Percentiles rank a stretch among this genome's conserved stretches.
These are phyloP conservation scores for Acacia melanoxylon DNA, from an alignment of 306 rosid genomes.

Conservation along the genomic window DNA sequence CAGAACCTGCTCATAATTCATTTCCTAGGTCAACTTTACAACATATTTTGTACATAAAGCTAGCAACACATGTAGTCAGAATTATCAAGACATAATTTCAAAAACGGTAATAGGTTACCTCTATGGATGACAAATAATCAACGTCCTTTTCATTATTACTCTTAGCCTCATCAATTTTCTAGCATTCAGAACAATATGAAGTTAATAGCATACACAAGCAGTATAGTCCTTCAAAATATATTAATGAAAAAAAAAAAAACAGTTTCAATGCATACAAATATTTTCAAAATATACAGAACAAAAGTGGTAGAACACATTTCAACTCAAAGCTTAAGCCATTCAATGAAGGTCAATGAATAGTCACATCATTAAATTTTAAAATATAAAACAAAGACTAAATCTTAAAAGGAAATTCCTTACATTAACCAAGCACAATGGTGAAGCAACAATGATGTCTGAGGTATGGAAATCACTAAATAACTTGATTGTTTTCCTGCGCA, in stretches of 20 bases:
- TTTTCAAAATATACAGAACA: background rate
- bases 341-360: background rate
- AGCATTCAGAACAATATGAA: conserved; percentile 30
- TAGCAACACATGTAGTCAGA: conserved; percentile 16
- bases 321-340: background rate
- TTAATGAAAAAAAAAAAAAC: background rate
- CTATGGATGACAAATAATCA: conserved; percentile 93
- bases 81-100: conserved; percentile 22
- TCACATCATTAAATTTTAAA: background rate
- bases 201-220: conserved; percentile 29
- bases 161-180: conserved; percentile 80
- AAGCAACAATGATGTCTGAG: conserved; percentile 86
- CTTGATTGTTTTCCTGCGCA: conserved; percentile 73
- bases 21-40: conserved; percentile 25
- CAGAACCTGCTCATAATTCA: conserved; percentile 64
- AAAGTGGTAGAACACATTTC: background rate
- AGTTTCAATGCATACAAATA: conserved; percentile 13
- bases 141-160: conserved; percentile 77
- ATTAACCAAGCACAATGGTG: conserved; percentile 72
- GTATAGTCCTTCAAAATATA: conserved; percentile 5
- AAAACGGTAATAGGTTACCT: conserved; percentile 51
- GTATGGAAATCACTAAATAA: conserved; percentile 88
- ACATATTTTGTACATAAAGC: background rate
- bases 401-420: conserved; percentile 40
- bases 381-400: conserved; percentile 11